These are phyloP conservation scores for Xylaria arbuscula DNA, from an alignment of 2,329 filamentous ascomycete species.

Conservation along the genomic window DNA sequence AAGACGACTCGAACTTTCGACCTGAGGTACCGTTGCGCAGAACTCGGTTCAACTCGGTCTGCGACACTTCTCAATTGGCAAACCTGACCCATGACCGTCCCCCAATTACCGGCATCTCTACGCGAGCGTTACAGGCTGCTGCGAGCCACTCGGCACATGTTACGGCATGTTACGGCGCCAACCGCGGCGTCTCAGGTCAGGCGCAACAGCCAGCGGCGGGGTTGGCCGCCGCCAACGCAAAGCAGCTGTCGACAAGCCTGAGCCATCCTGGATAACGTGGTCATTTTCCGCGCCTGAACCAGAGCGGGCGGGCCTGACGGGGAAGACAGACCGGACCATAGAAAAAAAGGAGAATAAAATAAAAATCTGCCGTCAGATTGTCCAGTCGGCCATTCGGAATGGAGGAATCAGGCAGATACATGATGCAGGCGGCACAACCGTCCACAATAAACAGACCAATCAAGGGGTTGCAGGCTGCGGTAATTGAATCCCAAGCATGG, in stretches of 20 bases:
- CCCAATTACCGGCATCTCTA: conserved; percentile 15
- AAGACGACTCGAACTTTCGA: conserved; percentile 20
- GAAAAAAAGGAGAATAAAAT: neutral
- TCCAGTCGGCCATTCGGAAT: conserved; percentile 23
- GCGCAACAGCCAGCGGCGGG: conserved; percentile 12
- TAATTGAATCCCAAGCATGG: conserved; percentile 1
- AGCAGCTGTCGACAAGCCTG: conserved; percentile 10
- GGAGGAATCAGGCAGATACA: conserved; percentile 21
- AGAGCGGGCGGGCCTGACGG: conserved; percentile 7
- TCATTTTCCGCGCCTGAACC: conserved; percentile 14
- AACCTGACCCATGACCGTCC: conserved; percentile 9
- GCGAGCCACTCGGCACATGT: conserved; percentile 19
- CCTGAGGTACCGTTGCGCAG: conserved; percentile 23
- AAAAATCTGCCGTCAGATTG: conserved; percentile 27
- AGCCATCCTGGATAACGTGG: conserved; percentile 15
- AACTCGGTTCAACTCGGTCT: conserved; percentile 18
- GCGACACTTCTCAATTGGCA: conserved; percentile 17
- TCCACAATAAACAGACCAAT: conserved; percentile 32
- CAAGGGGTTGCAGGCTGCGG: conserved; percentile 21
- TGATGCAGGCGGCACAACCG: conserved; percentile 29
- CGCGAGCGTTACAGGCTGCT: conserved; percentile 21
- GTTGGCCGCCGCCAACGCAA: conserved; percentile 11
- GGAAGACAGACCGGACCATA: neutral
- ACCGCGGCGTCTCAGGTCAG: conserved; percentile 19
- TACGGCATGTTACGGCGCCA: conserved; percentile 23